Percentiles rank a stretch among this genome's conserved stretches.
Evolutionary conservation across 371 early-diverging fungal genomes (phyloP).

Genomic region (Mortierella sp.): DNA sequence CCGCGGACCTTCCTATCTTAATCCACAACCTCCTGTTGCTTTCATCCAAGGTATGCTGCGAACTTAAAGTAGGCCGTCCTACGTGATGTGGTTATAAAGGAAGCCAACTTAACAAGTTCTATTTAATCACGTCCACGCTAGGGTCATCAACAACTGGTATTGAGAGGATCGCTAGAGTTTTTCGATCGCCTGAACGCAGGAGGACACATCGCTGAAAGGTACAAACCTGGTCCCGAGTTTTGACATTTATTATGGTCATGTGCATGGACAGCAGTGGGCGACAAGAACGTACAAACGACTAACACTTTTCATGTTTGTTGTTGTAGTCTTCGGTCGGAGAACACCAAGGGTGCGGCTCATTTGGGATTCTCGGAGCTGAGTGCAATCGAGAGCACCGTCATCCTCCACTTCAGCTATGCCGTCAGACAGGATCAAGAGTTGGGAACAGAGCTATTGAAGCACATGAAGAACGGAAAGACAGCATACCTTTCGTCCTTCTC

Average conservation of each 20-base stretch:
- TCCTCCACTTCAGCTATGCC: slow-evolving; percentile 74
- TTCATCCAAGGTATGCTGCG: slow-evolving; percentile 66
- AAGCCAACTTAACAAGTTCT: too few relatives aligned
- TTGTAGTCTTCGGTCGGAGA: slow-evolving; percentile 35
- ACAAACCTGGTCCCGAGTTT: background rate
- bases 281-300: background rate
- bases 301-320: background rate
- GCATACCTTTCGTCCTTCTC: slow-evolving; percentile 64
- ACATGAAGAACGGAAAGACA: slow-evolving; percentile 62
- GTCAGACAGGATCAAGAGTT: slow-evolving; percentile 76
- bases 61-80: too few relatives aligned
- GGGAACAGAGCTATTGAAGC: slow-evolving; percentile 69
- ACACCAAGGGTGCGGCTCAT: slow-evolving; percentile 37
- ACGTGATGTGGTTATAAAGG: too few relatives aligned
- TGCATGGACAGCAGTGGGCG: too few relatives aligned
- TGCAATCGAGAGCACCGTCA: slow-evolving; percentile 69
- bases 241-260: too few relatives aligned
- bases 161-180: slow-evolving; percentile 61
- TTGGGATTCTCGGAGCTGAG: slow-evolving; percentile 52
- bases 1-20: slow-evolving; percentile 69
- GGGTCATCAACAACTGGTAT: slow-evolving; percentile 63
- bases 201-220: slow-evolving; percentile 36
- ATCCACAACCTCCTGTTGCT: slow-evolving; percentile 69
- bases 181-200: slow-evolving; percentile 59
- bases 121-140: slow-evolving; percentile 23